Evolutionary conservation across 2,329 filamentous ascomycete genomes (phyloP).

Genomic region (Grosmannia penicillata): DNA sequence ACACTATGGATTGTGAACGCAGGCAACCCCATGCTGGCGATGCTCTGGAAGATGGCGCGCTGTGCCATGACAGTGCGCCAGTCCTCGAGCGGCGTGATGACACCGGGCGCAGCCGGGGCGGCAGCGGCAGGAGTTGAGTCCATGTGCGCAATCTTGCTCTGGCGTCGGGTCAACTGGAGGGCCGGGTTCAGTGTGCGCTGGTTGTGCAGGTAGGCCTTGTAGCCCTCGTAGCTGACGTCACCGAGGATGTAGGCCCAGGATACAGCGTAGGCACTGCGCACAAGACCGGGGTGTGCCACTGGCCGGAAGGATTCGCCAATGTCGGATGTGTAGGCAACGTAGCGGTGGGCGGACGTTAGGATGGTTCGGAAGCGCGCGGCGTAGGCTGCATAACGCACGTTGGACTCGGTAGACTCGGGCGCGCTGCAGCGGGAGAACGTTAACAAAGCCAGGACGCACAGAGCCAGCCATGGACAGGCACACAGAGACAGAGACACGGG

Average conservation of each 20-base stretch:
- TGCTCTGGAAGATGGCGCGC: conserved; percentile 73
- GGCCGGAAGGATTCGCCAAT: conserved; percentile 95
- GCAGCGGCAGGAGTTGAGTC: conserved; percentile 9
- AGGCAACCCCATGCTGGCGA: conserved; percentile 88
- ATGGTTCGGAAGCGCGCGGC: conserved; percentile 74
- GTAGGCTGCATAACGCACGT: conserved; percentile 85
- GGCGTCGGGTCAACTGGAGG: conserved; percentile 34
- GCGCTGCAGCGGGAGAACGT: conserved; percentile 27
- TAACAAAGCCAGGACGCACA: background rate
- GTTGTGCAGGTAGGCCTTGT: conserved; percentile 86
- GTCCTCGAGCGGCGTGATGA: conserved; percentile 64
- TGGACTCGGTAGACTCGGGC: conserved; percentile 69
- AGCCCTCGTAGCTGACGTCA: conserved; percentile 85
- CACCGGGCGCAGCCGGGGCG: conserved; percentile 18
- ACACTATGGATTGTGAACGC: conserved; percentile 90
- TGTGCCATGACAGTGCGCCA: conserved; percentile 85
- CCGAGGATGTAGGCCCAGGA: conserved; percentile 88
- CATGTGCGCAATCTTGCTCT: conserved; percentile 33
- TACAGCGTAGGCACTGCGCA: conserved; percentile 73
- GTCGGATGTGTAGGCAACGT: conserved; percentile 92
- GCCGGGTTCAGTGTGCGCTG: conserved; percentile 59
- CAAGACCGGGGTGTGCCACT: conserved; percentile 70
- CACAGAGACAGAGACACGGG: background rate
- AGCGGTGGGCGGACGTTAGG: conserved; percentile 79
- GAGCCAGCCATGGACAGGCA: too few relatives aligned